phyloP scores from a whole-genome alignment of 2,329 filamentous ascomycete species.

The Lizonia empirigonia region DNA sequence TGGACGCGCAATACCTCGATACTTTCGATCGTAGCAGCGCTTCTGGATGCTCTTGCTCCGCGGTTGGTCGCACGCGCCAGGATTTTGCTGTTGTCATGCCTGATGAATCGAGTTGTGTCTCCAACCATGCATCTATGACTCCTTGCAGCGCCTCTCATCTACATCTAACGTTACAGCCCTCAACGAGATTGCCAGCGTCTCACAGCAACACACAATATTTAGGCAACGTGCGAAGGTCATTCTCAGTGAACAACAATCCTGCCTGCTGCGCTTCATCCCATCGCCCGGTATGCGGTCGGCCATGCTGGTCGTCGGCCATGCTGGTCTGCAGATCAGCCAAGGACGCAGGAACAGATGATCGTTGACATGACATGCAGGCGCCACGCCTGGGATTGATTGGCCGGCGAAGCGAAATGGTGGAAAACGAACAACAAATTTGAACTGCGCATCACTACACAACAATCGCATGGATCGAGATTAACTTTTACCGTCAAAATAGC shows the following conservation, averaged over 20 bases:
- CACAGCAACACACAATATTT: neutral
- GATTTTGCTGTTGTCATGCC: neutral
- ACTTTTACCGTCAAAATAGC: neutral
- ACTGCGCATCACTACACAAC: slow-evolving; percentile 4
- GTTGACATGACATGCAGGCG: slow-evolving; percentile 6
- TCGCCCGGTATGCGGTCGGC: slow-evolving; percentile 3
- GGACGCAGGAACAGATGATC: slow-evolving; percentile 9
- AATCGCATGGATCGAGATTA: slow-evolving; percentile 5
- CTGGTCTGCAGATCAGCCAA: slow-evolving; percentile 1
- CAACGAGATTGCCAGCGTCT: too few relatives aligned
- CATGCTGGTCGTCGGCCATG: too few relatives aligned
- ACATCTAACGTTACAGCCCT: neutral
- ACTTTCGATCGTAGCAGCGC: too few relatives aligned
- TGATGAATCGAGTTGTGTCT: neutral
- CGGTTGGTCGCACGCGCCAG: neutral
- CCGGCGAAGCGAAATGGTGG: slow-evolving; percentile 14
- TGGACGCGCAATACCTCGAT: too few relatives aligned
- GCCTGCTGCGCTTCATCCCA: neutral
- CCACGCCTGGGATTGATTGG: slow-evolving; percentile 1
- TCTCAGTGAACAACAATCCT: neutral
- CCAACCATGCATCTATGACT: slow-evolving; percentile 9
- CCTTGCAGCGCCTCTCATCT: slow-evolving; percentile 2
- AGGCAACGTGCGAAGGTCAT: neutral
- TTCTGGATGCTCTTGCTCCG: too few relatives aligned
- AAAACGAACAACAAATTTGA: slow-evolving; percentile 14